Conservation (phyloP, 2,329 filamentous ascomycete genomes). For the Neonectria sp. region DNA sequence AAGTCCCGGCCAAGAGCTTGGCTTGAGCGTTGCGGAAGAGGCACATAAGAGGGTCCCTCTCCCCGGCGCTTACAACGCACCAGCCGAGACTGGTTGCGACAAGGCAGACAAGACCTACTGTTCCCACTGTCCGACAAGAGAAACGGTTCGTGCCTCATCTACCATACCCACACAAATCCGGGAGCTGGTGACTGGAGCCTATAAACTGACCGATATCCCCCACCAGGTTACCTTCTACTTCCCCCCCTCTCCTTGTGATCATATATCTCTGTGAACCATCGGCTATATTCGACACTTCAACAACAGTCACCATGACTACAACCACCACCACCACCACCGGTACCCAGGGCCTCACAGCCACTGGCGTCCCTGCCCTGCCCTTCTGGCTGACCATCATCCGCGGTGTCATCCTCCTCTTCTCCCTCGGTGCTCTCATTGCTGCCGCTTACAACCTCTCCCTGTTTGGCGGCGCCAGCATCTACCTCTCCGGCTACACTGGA, state of each 20-base stretch:
- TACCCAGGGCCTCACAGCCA: conserved; percentile 52
- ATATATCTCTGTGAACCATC: background rate
- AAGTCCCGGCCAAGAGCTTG: background rate
- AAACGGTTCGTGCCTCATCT: conserved; percentile 10
- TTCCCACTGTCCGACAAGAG: conserved; percentile 2
- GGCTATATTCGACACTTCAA: background rate
- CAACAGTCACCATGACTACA: conserved; percentile 13
- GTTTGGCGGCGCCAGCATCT: conserved; percentile 41
- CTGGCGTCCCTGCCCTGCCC: conserved; percentile 56
- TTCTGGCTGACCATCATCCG: conserved; percentile 56
- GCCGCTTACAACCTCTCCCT: conserved; percentile 58
- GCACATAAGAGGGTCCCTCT: conserved; percentile 10
- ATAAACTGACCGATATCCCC: conserved; percentile 7
- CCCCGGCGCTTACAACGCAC: conserved; percentile 1
- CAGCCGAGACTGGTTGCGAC: background rate
- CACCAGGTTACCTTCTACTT: background rate
- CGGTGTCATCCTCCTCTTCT: conserved; percentile 56
- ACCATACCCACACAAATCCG: background rate
- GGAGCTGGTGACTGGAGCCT: background rate
- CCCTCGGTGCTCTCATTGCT: conserved; percentile 57
- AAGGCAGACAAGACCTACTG: conserved; percentile 5
- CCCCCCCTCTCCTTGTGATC: background rate
- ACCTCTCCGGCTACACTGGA: conserved; percentile 49
- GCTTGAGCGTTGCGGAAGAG: background rate
- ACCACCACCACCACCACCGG: conserved; percentile 20